Conservation (phyloP, 768 basidiomycete species). For the Phaeotremella fagi region DNA sequence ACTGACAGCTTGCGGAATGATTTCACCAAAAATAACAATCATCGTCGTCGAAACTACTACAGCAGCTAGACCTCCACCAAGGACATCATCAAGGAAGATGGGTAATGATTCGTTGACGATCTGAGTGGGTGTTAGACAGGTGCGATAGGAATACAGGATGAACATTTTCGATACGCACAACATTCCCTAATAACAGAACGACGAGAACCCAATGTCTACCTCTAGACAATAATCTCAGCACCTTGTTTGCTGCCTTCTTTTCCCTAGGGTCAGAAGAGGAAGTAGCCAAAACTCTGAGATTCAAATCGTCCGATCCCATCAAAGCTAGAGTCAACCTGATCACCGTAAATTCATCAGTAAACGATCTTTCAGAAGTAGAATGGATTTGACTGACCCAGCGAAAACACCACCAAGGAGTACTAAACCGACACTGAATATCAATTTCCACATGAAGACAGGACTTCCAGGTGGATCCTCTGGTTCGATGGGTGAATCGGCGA, state of each 20-base stretch:
- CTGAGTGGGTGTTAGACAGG: constrained; percentile 2
- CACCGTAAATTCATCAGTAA: not conserved
- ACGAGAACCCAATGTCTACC: constrained; percentile 93
- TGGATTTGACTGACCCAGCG: constrained; percentile 62
- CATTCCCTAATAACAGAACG: constrained; percentile 82
- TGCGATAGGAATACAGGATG: not conserved
- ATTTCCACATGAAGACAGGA: constrained; percentile 69
- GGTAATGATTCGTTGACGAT: constrained; percentile 51
- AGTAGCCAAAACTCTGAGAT: constrained; percentile 74
- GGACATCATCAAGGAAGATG: constrained; percentile 51
- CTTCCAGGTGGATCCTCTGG: constrained; percentile 46
- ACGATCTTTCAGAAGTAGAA: not conserved
- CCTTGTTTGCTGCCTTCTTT: constrained; percentile 52
- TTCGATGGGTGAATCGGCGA: constrained; percentile 15
- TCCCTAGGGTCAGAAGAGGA: constrained; percentile 72
- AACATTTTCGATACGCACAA: constrained; percentile 48
- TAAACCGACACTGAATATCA: constrained; percentile 61
- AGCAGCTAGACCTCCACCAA: constrained; percentile 52
- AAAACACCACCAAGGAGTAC: constrained; percentile 87
- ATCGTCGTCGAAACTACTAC: constrained; percentile 48
- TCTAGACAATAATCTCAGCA: constrained; percentile 56
- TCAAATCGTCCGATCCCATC: constrained; percentile 89
- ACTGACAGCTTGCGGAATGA: constrained; percentile 57
- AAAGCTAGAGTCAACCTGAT: constrained; percentile 77
- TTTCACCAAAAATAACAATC: constrained; percentile 52